These are phyloP conservation scores for Micromonas commoda DNA, from an alignment of 139 green algal species.

Conservation along the genomic window DNA sequence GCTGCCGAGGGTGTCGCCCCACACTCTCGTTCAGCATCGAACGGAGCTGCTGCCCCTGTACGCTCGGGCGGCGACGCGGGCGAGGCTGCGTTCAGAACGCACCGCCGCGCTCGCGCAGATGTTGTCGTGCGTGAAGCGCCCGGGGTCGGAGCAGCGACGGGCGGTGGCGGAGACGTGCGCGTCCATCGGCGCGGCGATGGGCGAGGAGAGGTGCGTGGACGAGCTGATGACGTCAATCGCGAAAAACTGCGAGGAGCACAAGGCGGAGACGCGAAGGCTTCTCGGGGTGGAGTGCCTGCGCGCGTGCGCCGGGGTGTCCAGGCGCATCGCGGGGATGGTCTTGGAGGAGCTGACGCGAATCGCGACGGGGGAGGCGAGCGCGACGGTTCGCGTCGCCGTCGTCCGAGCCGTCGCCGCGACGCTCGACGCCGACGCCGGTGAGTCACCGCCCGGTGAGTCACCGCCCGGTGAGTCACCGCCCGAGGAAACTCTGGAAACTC, in stretches of 20 bases:
- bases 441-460: no score
- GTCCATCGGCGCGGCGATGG: not conserved
- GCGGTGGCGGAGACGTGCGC: constrained; percentile 2
- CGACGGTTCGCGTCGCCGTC: not conserved
- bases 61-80: not conserved
- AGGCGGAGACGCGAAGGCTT: not conserved
- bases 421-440: not conserved
- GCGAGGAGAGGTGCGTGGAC: not conserved
- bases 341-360: not conserved
- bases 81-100: not conserved
- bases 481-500: no score
- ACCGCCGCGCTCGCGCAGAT: not conserved
- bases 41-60: constrained; percentile 1
- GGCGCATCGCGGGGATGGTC: no score
- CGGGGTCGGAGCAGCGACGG: not conserved
- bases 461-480: no score
- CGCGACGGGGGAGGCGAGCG: not conserved
- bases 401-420: not conserved
- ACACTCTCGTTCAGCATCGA: not conserved
- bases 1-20: not conserved
- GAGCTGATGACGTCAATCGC: not conserved
- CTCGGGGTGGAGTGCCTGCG: no score
- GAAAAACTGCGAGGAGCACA: not conserved
- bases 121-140: not conserved
- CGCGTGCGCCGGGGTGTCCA: no score